Evolutionary conservation across 2,329 filamentous ascomycete species (phyloP), one percentile per base, ranked within the genome.

Genomic region (Nothophaeocryptopus gaeumannii): DNA sequence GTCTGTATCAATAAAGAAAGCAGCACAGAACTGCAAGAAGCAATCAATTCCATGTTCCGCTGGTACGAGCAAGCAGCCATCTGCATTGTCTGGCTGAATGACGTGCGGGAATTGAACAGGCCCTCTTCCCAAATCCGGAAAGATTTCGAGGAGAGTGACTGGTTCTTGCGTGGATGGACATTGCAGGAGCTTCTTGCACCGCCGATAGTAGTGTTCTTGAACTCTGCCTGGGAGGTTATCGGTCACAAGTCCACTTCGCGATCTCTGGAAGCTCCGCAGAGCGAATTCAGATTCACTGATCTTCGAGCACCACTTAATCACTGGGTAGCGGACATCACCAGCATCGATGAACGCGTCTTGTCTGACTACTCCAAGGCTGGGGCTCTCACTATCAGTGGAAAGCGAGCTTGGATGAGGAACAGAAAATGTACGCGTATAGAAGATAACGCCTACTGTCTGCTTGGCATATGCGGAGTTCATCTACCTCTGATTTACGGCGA

Each of bases 111-210:
- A 15, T 5, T 12, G 15, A 8, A 7, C 8, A 12, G 33, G 13
- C 41, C 13, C 12, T 8, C 1, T 13, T 34, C 50, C 45, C 3
- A 11, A 32, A 16, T 32, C 11, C 1, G 34, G 36, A 31, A 29
- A 29, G n/a, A n/a, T 29, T 47, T 53, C 14, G 9, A 37, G 33
- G 30, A 39, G n/a, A 54, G 55, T n/a, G 34, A 43, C 5, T 62
- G 58, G 60, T 61, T 59, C 31, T 51, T 33, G 2, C 32, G 56
- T 14, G 58, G 57, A 8, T 62, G 58, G 58, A 61, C 60, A n/a
- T 38, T 62, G n/a, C 58, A 61, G 40, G 60, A 62, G 30, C 46
- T 63, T 10, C 42, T 63, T 2, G 59, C 59, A 1, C 58, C 59
- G 1, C 36, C 40, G 8, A 26, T 5, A 8, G 39, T 57, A 2